phyloP scores from a whole-genome alignment of 192 early-diverging fungal genomes.

The Geranomyces variabilis region DNA sequence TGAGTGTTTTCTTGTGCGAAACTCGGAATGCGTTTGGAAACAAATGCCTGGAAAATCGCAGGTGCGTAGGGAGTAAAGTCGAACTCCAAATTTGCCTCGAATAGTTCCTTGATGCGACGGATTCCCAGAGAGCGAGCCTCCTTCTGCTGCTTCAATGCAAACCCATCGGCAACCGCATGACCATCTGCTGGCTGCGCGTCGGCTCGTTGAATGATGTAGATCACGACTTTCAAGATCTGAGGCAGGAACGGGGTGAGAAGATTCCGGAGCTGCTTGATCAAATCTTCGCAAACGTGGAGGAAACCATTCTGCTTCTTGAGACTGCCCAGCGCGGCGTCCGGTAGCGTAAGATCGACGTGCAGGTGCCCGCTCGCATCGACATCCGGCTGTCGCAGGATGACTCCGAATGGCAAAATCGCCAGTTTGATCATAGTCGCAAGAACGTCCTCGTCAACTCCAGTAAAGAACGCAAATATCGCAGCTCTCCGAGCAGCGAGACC shows the following conservation, averaged over 20 bases:
- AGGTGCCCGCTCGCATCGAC: neutral
- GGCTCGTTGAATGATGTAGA: constrained; percentile 73
- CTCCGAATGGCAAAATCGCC: constrained; percentile 77
- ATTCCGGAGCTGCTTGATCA: constrained; percentile 80
- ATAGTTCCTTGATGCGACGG: constrained; percentile 76
- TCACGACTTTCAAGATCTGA: constrained; percentile 70
- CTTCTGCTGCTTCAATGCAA: constrained; percentile 52
- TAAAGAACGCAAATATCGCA: constrained; percentile 83
- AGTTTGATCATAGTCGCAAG: constrained; percentile 75
- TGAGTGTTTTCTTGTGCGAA: constrained; percentile 87
- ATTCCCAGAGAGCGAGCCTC: constrained; percentile 73
- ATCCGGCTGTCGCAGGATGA: constrained; percentile 10
- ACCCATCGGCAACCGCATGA: constrained; percentile 14
- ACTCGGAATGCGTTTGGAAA: constrained; percentile 70
- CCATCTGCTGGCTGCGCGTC: constrained; percentile 44
- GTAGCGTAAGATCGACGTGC: neutral
- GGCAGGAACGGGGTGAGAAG: constrained; percentile 73
- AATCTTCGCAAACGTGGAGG: constrained; percentile 76
- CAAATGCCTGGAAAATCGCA: constrained; percentile 71
- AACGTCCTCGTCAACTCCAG: constrained; percentile 67
- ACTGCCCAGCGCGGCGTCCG: neutral
- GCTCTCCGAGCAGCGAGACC: constrained; percentile 72
- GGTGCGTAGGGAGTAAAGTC: constrained; percentile 77
- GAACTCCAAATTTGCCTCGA: constrained; percentile 72
- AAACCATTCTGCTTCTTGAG: constrained; percentile 79